Conservation (phyloP, 2,329 filamentous ascomycete species). For the Fusarium armeniacum region DNA sequence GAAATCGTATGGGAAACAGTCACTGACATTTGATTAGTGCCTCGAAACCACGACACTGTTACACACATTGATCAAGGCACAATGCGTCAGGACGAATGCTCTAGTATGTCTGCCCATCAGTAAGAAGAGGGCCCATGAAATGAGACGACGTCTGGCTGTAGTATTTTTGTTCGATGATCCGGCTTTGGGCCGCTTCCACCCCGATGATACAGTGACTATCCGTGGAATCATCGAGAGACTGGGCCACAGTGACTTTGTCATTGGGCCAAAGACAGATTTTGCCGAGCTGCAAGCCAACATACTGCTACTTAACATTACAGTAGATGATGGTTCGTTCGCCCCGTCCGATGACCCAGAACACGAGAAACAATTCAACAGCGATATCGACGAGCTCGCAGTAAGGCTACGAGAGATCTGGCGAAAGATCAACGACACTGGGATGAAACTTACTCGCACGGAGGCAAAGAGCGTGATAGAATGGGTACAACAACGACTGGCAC, state of each 20-base stretch:
- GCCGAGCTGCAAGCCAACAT: constrained; percentile 74
- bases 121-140: constrained; percentile 65
- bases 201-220: constrained; percentile 60
- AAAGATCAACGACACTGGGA: constrained; percentile 80
- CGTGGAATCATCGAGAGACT: constrained; percentile 63
- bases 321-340: constrained; percentile 71
- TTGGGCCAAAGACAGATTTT: constrained; percentile 74
- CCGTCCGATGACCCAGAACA: constrained; percentile 49
- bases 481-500: constrained; percentile 79
- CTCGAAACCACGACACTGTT: constrained; percentile 63
- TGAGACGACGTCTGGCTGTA: constrained; percentile 76
- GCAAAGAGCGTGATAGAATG: constrained; percentile 82
- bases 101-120: constrained; percentile 71
- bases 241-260: constrained; percentile 63
- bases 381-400: constrained; percentile 76
- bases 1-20: background rate
- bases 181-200: constrained; percentile 57
- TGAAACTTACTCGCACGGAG: constrained; percentile 78
- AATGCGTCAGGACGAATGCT: constrained; percentile 70
- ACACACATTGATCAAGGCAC: constrained; percentile 59
- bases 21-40: constrained; percentile 59
- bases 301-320: constrained; percentile 78
- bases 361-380: constrained; percentile 72
- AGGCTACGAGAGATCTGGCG: constrained; percentile 70
- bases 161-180: constrained; percentile 71